Evolutionary conservation across 148 eudicot genomes (phyloP).

Genomic region (Vaccinium darrowii): DNA sequence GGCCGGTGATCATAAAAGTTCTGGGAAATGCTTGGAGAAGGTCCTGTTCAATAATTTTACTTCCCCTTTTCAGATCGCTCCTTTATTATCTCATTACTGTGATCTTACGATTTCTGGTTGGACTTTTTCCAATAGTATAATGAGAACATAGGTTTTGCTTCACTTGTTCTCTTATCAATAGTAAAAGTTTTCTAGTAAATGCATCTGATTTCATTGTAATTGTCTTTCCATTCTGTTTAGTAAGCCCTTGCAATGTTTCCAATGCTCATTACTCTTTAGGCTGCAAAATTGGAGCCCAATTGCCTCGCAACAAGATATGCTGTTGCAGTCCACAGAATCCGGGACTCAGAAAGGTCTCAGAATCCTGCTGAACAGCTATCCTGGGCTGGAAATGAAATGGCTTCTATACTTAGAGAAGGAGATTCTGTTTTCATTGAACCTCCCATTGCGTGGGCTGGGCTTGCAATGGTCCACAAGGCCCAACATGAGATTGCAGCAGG

Average conservation of each 20-base stretch:
- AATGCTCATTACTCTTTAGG: constrained; percentile 38
- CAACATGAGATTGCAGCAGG: constrained; percentile 93
- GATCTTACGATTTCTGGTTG: not conserved
- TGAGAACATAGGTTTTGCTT: not conserved
- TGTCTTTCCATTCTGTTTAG: constrained; percentile 1
- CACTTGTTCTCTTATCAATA: not conserved
- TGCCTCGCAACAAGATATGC: constrained; percentile 92
- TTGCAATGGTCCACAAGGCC: constrained; percentile 90
- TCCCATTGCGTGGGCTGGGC: constrained; percentile 91
- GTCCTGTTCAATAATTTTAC: constrained; percentile 28
- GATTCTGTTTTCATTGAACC: constrained; percentile 68
- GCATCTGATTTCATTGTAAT: not conserved
- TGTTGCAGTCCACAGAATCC: constrained; percentile 80
- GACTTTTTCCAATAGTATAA: not conserved
- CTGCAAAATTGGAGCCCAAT: constrained; percentile 88
- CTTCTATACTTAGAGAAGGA: constrained; percentile 84
- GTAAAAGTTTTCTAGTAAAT: not conserved
- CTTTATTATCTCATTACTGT: not conserved
- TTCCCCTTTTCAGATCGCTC: constrained; percentile 3
- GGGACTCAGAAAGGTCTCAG: constrained; percentile 92
- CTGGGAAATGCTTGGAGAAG: constrained; percentile 94
- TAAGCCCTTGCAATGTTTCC: not conserved
- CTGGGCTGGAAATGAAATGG: constrained; percentile 98
- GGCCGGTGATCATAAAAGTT: constrained; percentile 71
- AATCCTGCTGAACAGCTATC: constrained; percentile 84